Percentiles rank a stretch among this genome's conserved stretches.
Evolutionary conservation across 495 filamentous ascomycete genomes (phyloP).

Genomic region (Lophiostoma macrostomum): DNA sequence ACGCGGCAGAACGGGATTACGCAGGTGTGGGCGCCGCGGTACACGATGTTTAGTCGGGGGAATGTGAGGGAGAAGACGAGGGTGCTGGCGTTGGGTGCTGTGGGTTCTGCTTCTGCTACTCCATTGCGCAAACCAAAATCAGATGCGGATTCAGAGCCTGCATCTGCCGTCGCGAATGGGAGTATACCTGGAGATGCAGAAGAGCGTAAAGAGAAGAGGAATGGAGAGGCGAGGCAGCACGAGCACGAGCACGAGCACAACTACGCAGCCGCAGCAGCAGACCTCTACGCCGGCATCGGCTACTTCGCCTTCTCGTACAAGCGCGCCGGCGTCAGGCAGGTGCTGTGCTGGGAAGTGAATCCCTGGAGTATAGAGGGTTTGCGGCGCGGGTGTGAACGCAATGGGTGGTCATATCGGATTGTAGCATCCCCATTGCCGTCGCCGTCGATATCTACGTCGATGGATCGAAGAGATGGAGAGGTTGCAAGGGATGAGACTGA

Average conservation of each 20-base stretch:
- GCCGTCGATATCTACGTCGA: too few species aligned
- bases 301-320: conserved; percentile 86
- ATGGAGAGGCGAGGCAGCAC: background rate
- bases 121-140: too few species aligned
- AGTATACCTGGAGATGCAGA: conserved; percentile 32
- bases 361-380: conserved; percentile 84
- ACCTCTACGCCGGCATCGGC: conserved; percentile 88
- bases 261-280: conserved; percentile 57
- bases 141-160: too few species aligned
- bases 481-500: too few species aligned
- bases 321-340: conserved; percentile 61
- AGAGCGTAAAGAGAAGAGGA: background rate
- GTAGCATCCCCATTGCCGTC: too few species aligned
- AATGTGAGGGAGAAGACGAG: conserved; percentile 87
- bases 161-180: too few species aligned
- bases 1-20: conserved; percentile 71
- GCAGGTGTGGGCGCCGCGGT: conserved; percentile 83
- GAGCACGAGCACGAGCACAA: background rate
- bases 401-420: conserved; percentile 54
- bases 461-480: too few species aligned
- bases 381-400: conserved; percentile 62
- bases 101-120: conserved; percentile 27
- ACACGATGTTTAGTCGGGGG: conserved; percentile 89
- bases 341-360: conserved; percentile 88
- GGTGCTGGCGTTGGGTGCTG: conserved; percentile 53